Evolutionary conservation across 805 yeast species (phyloP).

Genomic region (Candida boleticola): DNA sequence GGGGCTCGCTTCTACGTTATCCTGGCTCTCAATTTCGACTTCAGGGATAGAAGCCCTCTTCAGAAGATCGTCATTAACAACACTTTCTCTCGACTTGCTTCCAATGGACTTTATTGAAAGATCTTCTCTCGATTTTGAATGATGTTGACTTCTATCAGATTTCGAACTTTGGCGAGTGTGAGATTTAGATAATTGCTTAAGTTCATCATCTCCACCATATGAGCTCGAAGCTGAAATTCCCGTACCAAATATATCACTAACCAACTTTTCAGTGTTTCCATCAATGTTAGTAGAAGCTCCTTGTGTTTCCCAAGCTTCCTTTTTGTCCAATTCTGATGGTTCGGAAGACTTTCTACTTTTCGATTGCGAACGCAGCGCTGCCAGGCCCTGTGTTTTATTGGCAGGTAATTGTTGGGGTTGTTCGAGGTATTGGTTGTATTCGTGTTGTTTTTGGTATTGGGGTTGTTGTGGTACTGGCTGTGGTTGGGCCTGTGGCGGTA

Average conservation of each 20-base stretch:
- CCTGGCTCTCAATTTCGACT: too few relatives aligned
- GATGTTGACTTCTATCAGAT: constrained; percentile 12
- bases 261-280: constrained; percentile 34
- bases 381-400: constrained; percentile 1
- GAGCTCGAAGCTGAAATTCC: constrained; percentile 12
- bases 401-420: neutral
- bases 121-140: constrained; percentile 1
- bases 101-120: neutral
- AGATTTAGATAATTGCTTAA: neutral
- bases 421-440: neutral
- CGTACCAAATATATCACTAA: constrained; percentile 39
- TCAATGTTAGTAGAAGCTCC: constrained; percentile 17
- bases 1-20: neutral
- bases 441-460: neutral
- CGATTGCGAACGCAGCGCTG: neutral
- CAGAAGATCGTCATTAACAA: neutral
- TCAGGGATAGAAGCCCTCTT: too few relatives aligned
- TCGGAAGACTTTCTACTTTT: constrained; percentile 6
- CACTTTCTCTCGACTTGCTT: neutral
- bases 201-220: constrained; percentile 2
- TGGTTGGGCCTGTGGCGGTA: constrained; percentile 7
- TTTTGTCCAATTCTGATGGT: constrained; percentile 21
- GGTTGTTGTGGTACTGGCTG: constrained; percentile 3
- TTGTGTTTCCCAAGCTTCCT: constrained; percentile 39
- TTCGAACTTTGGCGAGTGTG: constrained; percentile 16